These are phyloP conservation scores for Candida takata DNA, from an alignment of 805 yeast genomes.

Conservation along the genomic window DNA sequence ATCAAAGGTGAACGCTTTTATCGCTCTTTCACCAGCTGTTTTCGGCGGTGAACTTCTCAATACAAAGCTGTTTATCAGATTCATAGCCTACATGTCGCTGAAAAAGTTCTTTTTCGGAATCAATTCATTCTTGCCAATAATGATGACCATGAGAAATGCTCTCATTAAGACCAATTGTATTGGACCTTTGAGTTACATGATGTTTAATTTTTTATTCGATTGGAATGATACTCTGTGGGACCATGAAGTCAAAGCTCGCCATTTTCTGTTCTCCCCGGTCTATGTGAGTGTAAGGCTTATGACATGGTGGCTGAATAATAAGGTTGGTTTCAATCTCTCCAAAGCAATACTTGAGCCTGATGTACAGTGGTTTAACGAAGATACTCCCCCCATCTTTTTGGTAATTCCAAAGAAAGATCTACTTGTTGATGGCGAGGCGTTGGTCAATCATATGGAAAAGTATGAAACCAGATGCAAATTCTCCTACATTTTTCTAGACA, in stretches of 20 bases:
- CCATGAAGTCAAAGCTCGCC: constrained; percentile 53
- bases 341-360: constrained; percentile 44
- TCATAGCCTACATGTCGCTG: constrained; percentile 48
- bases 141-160: constrained; percentile 51
- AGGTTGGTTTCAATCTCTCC: constrained; percentile 34
- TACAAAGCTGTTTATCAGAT: constrained; percentile 51
- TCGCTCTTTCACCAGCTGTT: constrained; percentile 86
- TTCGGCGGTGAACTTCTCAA: constrained; percentile 76
- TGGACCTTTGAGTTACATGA: constrained; percentile 62
- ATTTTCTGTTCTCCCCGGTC: constrained; percentile 81
- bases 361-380: constrained; percentile 44
- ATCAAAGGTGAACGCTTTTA: constrained; percentile 54
- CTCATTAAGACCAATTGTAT: constrained; percentile 46
- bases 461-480: constrained; percentile 39
- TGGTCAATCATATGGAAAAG: constrained; percentile 55
- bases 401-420: constrained; percentile 69
- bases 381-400: constrained; percentile 54
- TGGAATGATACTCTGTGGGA: constrained; percentile 86
- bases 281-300: constrained; percentile 73
- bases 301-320: constrained; percentile 83
- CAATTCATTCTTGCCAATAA: constrained; percentile 69
- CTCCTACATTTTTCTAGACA: constrained; percentile 36
- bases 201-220: constrained; percentile 81
- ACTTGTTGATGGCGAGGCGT: constrained; percentile 67
- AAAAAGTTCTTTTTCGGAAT: constrained; percentile 59